phyloP scores from a whole-genome alignment of 1,284 basidiomycete genomes.

The Singerocomus inundabilis region DNA sequence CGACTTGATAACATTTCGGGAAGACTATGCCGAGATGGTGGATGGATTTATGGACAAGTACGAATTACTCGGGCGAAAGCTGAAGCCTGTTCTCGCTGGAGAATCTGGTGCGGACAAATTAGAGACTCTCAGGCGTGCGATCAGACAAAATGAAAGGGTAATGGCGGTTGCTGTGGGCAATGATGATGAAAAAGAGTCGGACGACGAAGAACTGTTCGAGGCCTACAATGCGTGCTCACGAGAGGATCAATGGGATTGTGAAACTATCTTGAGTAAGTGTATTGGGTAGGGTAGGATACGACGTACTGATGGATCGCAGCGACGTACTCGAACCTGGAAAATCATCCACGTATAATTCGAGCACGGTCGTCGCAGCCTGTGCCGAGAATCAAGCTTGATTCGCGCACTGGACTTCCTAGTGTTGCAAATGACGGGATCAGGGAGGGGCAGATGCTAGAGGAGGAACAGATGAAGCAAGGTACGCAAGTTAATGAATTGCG shows the following conservation, averaged over 20 bases:
- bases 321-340: conserved; percentile 94
- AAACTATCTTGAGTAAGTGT: conserved; percentile 86
- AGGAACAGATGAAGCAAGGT: conserved; percentile 35
- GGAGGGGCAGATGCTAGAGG: conserved; percentile 16
- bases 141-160: conserved; percentile 67
- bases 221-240: conserved; percentile 51
- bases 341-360: conserved; percentile 85
- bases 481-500: not conserved
- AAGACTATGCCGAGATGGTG: conserved; percentile 91
- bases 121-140: conserved; percentile 72
- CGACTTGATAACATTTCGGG: conserved; percentile 74
- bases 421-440: conserved; percentile 35
- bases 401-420: conserved; percentile 72
- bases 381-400: conserved; percentile 69
- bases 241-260: conserved; percentile 90
- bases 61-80: conserved; percentile 88
- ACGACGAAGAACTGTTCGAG: conserved; percentile 52
- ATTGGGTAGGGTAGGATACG: not conserved
- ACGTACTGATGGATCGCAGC: conserved; percentile 49
- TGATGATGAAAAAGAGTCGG: conserved; percentile 42
- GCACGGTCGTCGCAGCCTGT: conserved; percentile 54
- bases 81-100: conserved; percentile 72
- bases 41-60: conserved; percentile 94
- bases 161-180: conserved; percentile 24
- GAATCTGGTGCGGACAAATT: conserved; percentile 77